These are phyloP conservation scores for Teunomyces gatunensis DNA, from an alignment of 805 yeast genomes.

Conservation along the genomic window DNA sequence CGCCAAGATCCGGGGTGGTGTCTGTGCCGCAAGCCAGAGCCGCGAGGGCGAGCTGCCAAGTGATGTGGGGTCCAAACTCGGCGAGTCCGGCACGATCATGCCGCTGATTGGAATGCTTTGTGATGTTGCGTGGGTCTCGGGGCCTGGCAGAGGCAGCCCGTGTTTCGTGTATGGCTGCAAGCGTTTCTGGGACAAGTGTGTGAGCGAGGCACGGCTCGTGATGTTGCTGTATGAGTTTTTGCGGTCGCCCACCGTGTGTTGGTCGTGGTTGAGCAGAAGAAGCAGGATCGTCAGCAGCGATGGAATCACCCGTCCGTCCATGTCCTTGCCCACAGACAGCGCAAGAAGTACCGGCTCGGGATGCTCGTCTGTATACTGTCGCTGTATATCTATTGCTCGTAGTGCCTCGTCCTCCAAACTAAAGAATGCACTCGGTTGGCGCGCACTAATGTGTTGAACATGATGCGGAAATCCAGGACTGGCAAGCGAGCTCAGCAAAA, in stretches of 20 bases:
- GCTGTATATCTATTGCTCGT: slow-evolving; percentile 2
- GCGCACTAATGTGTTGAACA: neutral
- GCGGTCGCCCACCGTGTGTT: slow-evolving; percentile 13
- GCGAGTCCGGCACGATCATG: slow-evolving; percentile 46
- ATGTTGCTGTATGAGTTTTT: slow-evolving; percentile 16
- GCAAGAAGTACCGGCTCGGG: slow-evolving; percentile 46
- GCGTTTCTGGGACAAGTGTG: slow-evolving; percentile 30
- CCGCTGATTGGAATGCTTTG: slow-evolving; percentile 30
- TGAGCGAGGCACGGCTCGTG: slow-evolving; percentile 20
- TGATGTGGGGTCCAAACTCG: slow-evolving; percentile 50
- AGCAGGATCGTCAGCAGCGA: slow-evolving; percentile 43
- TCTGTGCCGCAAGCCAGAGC: slow-evolving; percentile 50
- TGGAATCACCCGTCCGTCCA: slow-evolving; percentile 39
- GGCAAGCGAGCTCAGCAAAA: slow-evolving; percentile 28
- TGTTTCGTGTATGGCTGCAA: slow-evolving; percentile 29
- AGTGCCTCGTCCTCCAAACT: slow-evolving; percentile 11
- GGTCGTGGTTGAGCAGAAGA: slow-evolving; percentile 22
- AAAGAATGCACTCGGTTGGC: slow-evolving; percentile 8
- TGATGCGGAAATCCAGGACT: slow-evolving; percentile 12
- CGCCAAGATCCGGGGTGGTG: slow-evolving; percentile 45
- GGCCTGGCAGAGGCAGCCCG: neutral
- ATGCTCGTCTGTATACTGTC: slow-evolving; percentile 28
- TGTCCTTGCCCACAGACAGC: slow-evolving; percentile 41
- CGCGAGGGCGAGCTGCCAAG: slow-evolving; percentile 55
- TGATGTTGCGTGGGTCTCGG: slow-evolving; percentile 13